phyloP scores from a whole-genome alignment of 345 rosid species.

The Erysimum cheiranthoides region DNA sequence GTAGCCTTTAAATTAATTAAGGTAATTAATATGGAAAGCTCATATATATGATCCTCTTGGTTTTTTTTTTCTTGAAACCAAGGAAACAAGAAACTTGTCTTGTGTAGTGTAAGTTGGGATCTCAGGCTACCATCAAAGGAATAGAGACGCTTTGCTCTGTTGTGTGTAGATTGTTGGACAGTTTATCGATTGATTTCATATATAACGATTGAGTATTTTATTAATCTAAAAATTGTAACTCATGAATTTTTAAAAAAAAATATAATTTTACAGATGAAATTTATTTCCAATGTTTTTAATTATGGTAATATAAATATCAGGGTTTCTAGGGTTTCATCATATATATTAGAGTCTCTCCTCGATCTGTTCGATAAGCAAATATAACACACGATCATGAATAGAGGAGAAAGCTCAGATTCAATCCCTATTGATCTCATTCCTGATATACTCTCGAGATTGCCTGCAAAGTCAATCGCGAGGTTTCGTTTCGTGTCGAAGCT shows the following conservation, averaged over 20 bases:
- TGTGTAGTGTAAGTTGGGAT: constrained; percentile 6
- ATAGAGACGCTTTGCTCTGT: not conserved
- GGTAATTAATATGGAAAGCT: too few species aligned
- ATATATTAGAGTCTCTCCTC: not conserved
- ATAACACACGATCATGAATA: not conserved
- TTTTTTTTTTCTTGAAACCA: constrained; percentile 32
- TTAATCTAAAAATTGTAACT: too few species aligned
- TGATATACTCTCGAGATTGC: not conserved
- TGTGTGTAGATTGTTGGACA: not conserved
- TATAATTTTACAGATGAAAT: too few species aligned
- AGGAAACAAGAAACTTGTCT: constrained; percentile 35
- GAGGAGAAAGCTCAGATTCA: not conserved
- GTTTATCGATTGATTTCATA: not conserved
- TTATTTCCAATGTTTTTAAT: too few species aligned
- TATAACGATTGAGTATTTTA: too few species aligned
- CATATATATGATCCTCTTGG: too few species aligned
- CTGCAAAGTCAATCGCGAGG: not conserved
- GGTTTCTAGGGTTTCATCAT: too few species aligned
- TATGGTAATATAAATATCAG: too few species aligned
- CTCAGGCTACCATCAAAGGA: constrained; percentile 16
- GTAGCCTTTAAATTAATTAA: too few species aligned
- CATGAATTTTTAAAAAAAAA: too few species aligned
- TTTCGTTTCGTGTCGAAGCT: not conserved
- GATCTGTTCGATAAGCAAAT: not conserved
- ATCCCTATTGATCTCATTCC: not conserved